A percentile compares a stretch with the other conserved stretches of the same genome.
Conservation (phyloP, 306 rosid genomes). For the Luffa acutangula region DNA sequence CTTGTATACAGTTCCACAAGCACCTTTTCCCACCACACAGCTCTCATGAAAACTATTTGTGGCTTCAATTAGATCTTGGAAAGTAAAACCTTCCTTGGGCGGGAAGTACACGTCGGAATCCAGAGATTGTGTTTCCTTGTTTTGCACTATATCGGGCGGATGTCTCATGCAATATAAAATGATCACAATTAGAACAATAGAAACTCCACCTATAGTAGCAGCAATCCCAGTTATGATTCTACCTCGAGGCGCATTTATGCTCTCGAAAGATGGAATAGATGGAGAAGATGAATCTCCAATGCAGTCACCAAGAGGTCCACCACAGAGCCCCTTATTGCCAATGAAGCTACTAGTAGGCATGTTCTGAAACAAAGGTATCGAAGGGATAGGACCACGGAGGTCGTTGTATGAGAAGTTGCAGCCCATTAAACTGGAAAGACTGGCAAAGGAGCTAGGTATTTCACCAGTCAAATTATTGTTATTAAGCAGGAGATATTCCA, state of each 20-base stretch:
- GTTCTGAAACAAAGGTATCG: slow-evolving; percentile 52
- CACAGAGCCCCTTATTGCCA: slow-evolving; percentile 68
- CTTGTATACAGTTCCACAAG: slow-evolving; percentile 87
- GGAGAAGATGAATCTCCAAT: slow-evolving; percentile 32
- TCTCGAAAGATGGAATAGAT: slow-evolving; percentile 27
- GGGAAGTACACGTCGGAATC: slow-evolving; percentile 61
- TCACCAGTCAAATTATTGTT: slow-evolving; percentile 63
- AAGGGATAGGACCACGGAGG: slow-evolving; percentile 74
- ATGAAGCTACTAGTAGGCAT: slow-evolving; percentile 65
- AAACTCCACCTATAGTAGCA: slow-evolving; percentile 70
- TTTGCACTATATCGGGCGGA: slow-evolving; percentile 22
- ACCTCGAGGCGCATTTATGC: slow-evolving; percentile 32
- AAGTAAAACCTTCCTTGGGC: slow-evolving; percentile 72
- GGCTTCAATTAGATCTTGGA: slow-evolving; percentile 77
- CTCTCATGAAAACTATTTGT: slow-evolving; percentile 55
- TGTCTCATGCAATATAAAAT: slow-evolving; percentile 46
- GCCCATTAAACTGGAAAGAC: slow-evolving; percentile 59
- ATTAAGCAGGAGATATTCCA: slow-evolving; percentile 60
- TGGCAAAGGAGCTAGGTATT: slow-evolving; percentile 55
- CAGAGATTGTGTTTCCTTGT: slow-evolving; percentile 30
- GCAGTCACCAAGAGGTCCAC: slow-evolving; percentile 40
- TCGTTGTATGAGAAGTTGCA: slow-evolving; percentile 89
- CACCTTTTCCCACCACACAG: slow-evolving; percentile 62
- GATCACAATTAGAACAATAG: slow-evolving; percentile 61
- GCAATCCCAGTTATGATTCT: slow-evolving; percentile 50